Base-by-base conservation (phyloP, 495 filamentous ascomycete genomes). In the Parathielavia appendiculata region DNA sequence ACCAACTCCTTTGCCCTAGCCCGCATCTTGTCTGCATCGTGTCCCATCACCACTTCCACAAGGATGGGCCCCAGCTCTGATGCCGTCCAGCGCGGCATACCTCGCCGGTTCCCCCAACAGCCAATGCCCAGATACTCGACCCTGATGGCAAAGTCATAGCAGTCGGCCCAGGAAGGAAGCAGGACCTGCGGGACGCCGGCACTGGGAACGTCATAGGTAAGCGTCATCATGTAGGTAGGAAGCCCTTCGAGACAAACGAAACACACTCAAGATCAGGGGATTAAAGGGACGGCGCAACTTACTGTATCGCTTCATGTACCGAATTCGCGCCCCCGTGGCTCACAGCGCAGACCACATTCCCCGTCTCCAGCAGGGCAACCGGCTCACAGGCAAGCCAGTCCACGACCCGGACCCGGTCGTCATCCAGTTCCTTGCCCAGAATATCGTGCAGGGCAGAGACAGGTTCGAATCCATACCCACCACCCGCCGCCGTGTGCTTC, bases 81-180 rank as follows among this genome's bases (percentile, higher is more conserved):
- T 4, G 26, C 12, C 34, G 10, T 23, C 32, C 55, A 62, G 26
- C 11, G n/a, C 23, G 60, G 60, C 30, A n/a, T 53, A 4, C 34
- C 45, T n/a, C 32, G 6, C 20, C n/a, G 16, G 40, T 71, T 83
- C 2, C 75, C 80, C 59, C 78, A 77, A 0, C 77, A 69, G 0
- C 80, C 79, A 34, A 83, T 76, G 1, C 76, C 76, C 0, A 80
- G 66, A 62, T 75, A 73, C 59, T 83, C 80, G 3, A 74, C 76
- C 19, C 79, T 64, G 10, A 76, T 69, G 2, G 79, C 78, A 58
- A 79, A 81, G 45, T 82, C 80, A 43, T 76, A 82, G 26, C 74
- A 77, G 57, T 83, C 80, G 56, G 79, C 74, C 79, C 80, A 82
- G 34, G 75, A 71, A 0, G 80, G 77, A 1, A 82, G 71, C 4